Conservation (phyloP, 2,329 filamentous ascomycete species). For the Dactylellina leptospora region DNA sequence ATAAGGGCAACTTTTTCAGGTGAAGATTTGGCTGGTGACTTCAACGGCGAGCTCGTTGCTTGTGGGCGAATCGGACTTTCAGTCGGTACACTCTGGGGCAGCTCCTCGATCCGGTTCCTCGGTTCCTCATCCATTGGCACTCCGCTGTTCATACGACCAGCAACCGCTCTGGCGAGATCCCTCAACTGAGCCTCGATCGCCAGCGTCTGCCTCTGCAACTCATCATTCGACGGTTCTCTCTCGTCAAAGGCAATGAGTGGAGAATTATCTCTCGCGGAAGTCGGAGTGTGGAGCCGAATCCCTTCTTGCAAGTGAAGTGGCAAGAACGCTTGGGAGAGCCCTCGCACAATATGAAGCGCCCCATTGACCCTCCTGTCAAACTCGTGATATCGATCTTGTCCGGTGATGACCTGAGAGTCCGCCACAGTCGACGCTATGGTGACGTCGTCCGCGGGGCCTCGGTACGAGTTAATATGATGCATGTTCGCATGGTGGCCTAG, state of each 20-base stretch:
- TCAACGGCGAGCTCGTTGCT: conserved; percentile 10
- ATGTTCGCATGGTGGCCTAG: conserved; percentile 11
- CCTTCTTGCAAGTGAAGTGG: conserved; percentile 43
- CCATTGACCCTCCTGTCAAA: conserved; percentile 46
- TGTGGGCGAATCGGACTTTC: conserved; percentile 14
- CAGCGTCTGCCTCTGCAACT: conserved; percentile 36
- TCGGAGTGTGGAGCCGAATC: conserved; percentile 24
- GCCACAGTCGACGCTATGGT: conserved; percentile 41
- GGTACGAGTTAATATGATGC: conserved; percentile 21
- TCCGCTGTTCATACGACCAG: conserved; percentile 17
- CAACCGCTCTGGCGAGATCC: conserved; percentile 35
- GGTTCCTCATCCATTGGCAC: conserved; percentile 23
- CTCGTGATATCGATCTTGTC: conserved; percentile 39
- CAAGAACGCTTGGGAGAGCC: conserved; percentile 40
- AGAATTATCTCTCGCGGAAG: conserved; percentile 15
- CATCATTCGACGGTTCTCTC: conserved; percentile 39
- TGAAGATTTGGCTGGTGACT: background rate
- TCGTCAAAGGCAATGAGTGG: conserved; percentile 45
- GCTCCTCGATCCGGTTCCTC: conserved; percentile 42
- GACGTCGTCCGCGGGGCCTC: conserved; percentile 24
- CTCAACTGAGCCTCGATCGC: conserved; percentile 39
- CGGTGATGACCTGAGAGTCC: conserved; percentile 33
- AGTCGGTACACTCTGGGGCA: conserved; percentile 44
- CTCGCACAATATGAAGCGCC: conserved; percentile 39
- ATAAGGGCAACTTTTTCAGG: background rate